Evolutionary conservation across 495 filamentous ascomycete genomes (phyloP).

Genomic region (Penicillium paradoxum): DNA sequence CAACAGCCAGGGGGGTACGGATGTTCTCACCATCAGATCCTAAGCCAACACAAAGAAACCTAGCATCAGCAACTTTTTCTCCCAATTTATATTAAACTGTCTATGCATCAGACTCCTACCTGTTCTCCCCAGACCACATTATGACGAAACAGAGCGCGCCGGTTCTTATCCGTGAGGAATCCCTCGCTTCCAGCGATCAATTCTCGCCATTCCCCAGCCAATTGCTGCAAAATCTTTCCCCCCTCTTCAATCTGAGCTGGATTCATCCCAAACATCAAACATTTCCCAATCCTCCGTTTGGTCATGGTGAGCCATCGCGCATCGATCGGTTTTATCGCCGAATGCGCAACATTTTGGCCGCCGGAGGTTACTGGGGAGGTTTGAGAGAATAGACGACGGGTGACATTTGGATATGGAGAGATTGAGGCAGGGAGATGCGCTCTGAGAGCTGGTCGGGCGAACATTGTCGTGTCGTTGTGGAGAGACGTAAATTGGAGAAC

Average conservation of each 20-base stretch:
- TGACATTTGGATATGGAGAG: neutral
- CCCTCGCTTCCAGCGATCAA: conserved; percentile 76
- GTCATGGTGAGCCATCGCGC: conserved; percentile 74
- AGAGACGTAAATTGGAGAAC: conserved; percentile 6
- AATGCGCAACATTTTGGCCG: conserved; percentile 9
- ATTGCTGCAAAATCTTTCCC: conserved; percentile 52
- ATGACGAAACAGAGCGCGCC: conserved; percentile 64
- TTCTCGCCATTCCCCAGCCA: conserved; percentile 72
- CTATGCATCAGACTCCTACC: conserved; percentile 42
- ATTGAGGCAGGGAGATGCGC: conserved; percentile 15
- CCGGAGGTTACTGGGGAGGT: conserved; percentile 7
- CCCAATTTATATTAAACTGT: no score
- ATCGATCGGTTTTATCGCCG: conserved; percentile 25
- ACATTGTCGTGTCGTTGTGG: conserved; percentile 15
- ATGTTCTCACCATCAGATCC: conserved; percentile 53
- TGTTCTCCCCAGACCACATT: conserved; percentile 88
- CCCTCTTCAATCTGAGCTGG: conserved; percentile 57
- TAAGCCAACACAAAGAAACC: conserved; percentile 21
- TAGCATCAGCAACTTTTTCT: conserved; percentile 5
- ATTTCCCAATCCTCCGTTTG: conserved; percentile 70
- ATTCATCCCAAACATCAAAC: conserved; percentile 72
- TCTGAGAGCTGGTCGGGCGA: conserved; percentile 12
- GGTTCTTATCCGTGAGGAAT: conserved; percentile 62
- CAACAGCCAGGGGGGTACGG: neutral
- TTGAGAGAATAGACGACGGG: conserved; percentile 21